Conservation (phyloP, 805 yeast genomes). For the Ogataea sp. region DNA sequence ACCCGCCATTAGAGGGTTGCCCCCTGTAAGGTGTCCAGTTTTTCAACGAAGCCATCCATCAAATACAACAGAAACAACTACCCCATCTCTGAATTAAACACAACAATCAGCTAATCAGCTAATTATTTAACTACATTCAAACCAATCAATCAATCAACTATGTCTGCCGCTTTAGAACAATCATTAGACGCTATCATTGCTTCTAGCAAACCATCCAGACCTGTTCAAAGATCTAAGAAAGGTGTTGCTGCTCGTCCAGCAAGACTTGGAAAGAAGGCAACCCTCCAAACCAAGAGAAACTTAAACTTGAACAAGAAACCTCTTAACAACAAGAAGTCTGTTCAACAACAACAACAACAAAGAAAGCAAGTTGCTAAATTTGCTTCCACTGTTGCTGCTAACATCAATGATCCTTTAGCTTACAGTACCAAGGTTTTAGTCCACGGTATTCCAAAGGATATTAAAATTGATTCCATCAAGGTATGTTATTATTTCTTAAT, state of each 20-base stretch:
- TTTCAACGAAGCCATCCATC: too few relatives aligned
- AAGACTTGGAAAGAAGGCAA: slow-evolving; percentile 14
- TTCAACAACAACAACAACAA: neutral
- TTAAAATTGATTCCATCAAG: slow-evolving; percentile 75
- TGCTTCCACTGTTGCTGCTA: slow-evolving; percentile 10
- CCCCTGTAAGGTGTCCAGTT: too few relatives aligned
- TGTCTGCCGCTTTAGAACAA: slow-evolving; percentile 84
- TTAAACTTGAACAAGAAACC: too few relatives aligned
- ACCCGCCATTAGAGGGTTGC: too few relatives aligned
- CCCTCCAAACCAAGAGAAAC: slow-evolving; percentile 24
- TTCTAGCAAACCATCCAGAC: slow-evolving; percentile 24
- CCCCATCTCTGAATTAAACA: too few relatives aligned
- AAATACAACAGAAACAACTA: too few relatives aligned
- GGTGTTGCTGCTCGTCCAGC: slow-evolving; percentile 11
- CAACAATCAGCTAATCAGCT: too few relatives aligned
- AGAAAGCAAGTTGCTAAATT: slow-evolving; percentile 9
- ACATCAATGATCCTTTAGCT: slow-evolving; percentile 17
- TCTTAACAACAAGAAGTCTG: neutral
- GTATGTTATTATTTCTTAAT: slow-evolving; percentile 72
- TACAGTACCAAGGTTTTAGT: slow-evolving; percentile 79
- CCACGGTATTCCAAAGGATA: slow-evolving; percentile 58
- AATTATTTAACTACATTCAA: neutral
- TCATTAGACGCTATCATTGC: slow-evolving; percentile 93
- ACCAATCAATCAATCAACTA: slow-evolving; percentile 15
- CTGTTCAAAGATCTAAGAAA: slow-evolving; percentile 15